phyloP scores from a whole-genome alignment of 176 grass and related monocot species.

The Zoysia japonica region DNA sequence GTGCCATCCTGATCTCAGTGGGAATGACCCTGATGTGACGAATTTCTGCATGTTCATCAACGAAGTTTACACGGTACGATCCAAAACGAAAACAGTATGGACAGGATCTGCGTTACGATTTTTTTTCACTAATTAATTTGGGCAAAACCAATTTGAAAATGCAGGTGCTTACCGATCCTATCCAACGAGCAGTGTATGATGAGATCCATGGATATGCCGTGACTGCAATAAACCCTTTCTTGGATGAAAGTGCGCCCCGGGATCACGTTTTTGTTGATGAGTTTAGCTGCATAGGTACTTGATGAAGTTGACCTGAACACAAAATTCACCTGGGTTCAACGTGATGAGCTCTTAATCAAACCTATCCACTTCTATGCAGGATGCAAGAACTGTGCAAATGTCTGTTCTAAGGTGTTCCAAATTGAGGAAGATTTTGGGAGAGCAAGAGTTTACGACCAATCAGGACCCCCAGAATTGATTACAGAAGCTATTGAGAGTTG shows the following conservation, averaged over 20 bases:
- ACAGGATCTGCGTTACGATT: not conserved
- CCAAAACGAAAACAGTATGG: not conserved
- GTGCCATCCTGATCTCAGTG: constrained; percentile 92
- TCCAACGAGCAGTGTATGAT: constrained; percentile 89
- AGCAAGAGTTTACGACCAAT: constrained; percentile 82
- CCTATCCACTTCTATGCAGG: constrained; percentile 47
- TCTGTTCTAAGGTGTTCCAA: constrained; percentile 71
- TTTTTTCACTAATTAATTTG: constrained; percentile 39
- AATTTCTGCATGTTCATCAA: constrained; percentile 99
- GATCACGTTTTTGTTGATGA: constrained; percentile 95
- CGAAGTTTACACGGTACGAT: constrained; percentile 80
- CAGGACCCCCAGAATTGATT: constrained; percentile 61
- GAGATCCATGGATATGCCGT: constrained; percentile 84
- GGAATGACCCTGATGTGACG: constrained; percentile 82
- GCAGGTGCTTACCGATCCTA: constrained; percentile 91
- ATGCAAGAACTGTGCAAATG: constrained; percentile 98
- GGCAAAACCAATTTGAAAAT: not conserved
- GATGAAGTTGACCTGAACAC: not conserved
- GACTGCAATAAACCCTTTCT: constrained; percentile 89
- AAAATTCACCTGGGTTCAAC: not conserved
- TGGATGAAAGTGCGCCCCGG: constrained; percentile 70
- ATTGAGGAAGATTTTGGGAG: constrained; percentile 94
- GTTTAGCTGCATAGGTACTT: constrained; percentile 96
- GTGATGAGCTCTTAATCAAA: not conserved
- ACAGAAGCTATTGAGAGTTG: constrained; percentile 91